A percentile compares a stretch with the other conserved stretches of the same genome.
phyloP scores from a whole-genome alignment of 768 basidiomycete species.

The Tricholoma bakamatsutake region DNA sequence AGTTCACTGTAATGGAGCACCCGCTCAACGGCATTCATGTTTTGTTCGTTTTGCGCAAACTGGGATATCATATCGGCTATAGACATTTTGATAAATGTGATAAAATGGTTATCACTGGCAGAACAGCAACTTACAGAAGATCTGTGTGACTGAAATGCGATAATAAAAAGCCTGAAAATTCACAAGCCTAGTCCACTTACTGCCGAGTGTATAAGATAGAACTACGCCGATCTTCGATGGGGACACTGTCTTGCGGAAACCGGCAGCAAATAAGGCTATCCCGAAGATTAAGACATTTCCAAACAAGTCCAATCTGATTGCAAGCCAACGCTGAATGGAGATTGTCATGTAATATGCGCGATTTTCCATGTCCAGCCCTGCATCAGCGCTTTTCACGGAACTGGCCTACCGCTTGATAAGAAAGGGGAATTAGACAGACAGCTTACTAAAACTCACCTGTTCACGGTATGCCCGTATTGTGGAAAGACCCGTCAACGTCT shows the following conservation, averaged over 20 bases:
- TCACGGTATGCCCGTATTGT: conserved; percentile 57
- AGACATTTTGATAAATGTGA: not conserved
- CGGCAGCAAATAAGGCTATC: conserved; percentile 64
- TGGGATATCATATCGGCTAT: conserved; percentile 48
- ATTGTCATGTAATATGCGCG: conserved; percentile 61
- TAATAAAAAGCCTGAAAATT: not conserved
- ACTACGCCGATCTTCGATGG: conserved; percentile 62
- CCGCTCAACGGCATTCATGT: conserved; percentile 71
- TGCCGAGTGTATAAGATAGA: conserved; percentile 46
- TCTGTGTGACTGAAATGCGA: conserved; percentile 37
- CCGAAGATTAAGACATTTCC: conserved; percentile 65
- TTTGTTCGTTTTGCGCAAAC: conserved; percentile 59
- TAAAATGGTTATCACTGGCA: not conserved
- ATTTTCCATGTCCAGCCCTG: conserved; percentile 53
- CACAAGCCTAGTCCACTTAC: conserved; percentile 31
- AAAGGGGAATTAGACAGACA: not conserved
- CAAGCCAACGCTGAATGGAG: conserved; percentile 61
- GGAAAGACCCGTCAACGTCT: conserved; percentile 57
- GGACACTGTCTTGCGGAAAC: conserved; percentile 47
- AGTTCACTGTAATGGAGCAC: conserved; percentile 65
- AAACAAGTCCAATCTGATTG: conserved; percentile 57
- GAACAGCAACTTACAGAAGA: conserved; percentile 40
- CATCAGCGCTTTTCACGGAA: conserved; percentile 44
- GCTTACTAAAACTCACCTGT: conserved; percentile 31
- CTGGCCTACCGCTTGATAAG: conserved; percentile 27